Percentiles rank a stretch among this genome's conserved stretches.
Evolutionary conservation across 257 asterid species (phyloP).

Genomic region (Rehmannia glutinosa): DNA sequence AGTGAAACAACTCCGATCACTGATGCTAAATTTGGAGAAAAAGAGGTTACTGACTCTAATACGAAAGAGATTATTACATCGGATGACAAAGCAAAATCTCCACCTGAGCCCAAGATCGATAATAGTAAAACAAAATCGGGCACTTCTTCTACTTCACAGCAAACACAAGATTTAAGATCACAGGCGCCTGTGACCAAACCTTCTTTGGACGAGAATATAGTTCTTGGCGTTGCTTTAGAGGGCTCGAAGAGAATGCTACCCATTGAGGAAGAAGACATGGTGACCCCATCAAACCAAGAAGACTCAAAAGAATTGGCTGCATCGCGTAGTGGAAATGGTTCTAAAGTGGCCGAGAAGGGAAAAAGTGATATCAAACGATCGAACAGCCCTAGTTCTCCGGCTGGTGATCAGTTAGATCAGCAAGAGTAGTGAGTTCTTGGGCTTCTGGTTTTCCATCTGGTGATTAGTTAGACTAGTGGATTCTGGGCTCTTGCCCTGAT

Average conservation of each 20-base stretch:
- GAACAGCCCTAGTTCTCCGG: constrained; percentile 17
- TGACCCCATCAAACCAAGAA: constrained; percentile 24
- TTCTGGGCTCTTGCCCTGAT: neutral
- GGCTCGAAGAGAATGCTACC: constrained; percentile 92
- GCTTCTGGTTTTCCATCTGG: no score
- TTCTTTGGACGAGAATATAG: constrained; percentile 78
- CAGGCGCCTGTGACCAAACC: constrained; percentile 44
- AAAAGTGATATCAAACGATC: constrained; percentile 35
- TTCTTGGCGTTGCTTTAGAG: constrained; percentile 89
- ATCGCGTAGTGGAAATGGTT: constrained; percentile 31
- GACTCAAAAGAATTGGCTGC: constrained; percentile 57
- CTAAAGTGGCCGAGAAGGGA: constrained; percentile 40
- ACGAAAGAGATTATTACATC: constrained; percentile 15
- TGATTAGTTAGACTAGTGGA: no score
- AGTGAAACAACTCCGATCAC: no score
- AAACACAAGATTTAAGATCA: constrained; percentile 41
- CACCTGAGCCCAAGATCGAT: constrained; percentile 36
- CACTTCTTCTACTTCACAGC: constrained; percentile 30
- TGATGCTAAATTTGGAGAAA: constrained; percentile 39
- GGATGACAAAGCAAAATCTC: constrained; percentile 22
- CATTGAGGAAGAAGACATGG: constrained; percentile 64
- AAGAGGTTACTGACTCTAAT: constrained; percentile 11
- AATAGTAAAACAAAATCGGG: constrained; percentile 26
- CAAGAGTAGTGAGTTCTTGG: constrained; percentile 21
- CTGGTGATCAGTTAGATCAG: constrained; percentile 30